Evolutionary conservation across 2,329 filamentous ascomycete genomes (phyloP), one percentile per base, ranked within the genome.

Genomic region (Fusarium xylarioides): DNA sequence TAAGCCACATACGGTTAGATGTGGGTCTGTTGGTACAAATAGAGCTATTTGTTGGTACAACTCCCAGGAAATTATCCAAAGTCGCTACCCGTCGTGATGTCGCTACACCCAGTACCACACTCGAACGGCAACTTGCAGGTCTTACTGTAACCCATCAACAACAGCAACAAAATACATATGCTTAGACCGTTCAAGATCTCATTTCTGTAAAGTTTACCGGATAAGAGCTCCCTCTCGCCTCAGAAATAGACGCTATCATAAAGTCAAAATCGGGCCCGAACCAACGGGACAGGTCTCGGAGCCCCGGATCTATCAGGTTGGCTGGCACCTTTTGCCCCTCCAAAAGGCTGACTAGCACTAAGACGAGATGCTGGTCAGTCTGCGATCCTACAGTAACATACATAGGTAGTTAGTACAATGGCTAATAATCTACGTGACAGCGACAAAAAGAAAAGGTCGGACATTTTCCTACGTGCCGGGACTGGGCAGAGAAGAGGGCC

Each of bases 361-460:
- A 35, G 37, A 28, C 19, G 19, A 52, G 47, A 55, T 54, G 63
- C 54, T 58, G 66, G 65, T 67, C 63, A 63, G 71, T 68, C 63
- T 67, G 38, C 52, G 63, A 74, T 76, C 63, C 69, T 68, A 59
- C 69, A 74, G 50, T 40, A 42, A 46, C 56, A 34, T 42, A 52
- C 26, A 28, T 28, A 28, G 26, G 5, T 28, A 28, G 26, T 26
- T 26, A 26, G 26, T 28, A 28, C 30, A 42, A 34, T 44, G 34
- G 44, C 42, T 35, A 64, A 19, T 35, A 63, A 19, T 38, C 32
- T 53, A 35, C 32, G 42, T 57, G 53, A 47, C 50, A 63, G 53
- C 70, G 46, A 53, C 65, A 62, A 47, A 53, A 50, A n/a, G 26
- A 53, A 30, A 35, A n/a, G 15, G 52, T 74, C 74, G 74, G 74